Percentiles rank a stretch among this genome's conserved stretches.
Evolutionary conservation across 805 yeast species (phyloP).

Genomic region (Pichia insulana): DNA sequence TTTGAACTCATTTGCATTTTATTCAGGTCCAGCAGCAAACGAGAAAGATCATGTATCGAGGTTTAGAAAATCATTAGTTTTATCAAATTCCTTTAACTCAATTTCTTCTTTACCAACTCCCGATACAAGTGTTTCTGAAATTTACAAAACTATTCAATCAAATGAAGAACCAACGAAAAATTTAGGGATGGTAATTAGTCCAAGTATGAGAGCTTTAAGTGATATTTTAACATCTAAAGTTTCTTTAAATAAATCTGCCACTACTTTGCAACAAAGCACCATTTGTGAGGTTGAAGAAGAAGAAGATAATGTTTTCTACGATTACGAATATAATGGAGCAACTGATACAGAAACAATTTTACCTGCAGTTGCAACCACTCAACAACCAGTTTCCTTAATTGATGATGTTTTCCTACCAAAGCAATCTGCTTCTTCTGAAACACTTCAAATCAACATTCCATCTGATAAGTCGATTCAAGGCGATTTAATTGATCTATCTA

Average conservation of each 20-base stretch:
- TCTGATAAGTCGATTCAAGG: conserved; percentile 9
- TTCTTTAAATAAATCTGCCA: neutral
- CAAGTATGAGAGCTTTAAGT: conserved; percentile 29
- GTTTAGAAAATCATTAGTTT: conserved; percentile 25
- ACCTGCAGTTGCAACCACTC: neutral
- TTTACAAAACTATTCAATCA: neutral
- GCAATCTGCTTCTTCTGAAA: conserved; percentile 22
- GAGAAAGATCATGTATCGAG: conserved; percentile 23
- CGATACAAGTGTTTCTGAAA: too few relatives aligned
- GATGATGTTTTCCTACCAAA: conserved; percentile 6
- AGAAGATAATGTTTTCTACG: conserved; percentile 1
- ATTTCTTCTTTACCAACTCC: conserved; percentile 8
- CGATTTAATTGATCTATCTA: conserved; percentile 25
- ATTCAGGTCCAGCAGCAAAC: conserved; percentile 23
- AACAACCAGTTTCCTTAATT: conserved; percentile 2
- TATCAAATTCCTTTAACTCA: conserved; percentile 27
- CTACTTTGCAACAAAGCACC: neutral
- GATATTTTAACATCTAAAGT: conserved; percentile 25
- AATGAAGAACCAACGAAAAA: conserved; percentile 25
- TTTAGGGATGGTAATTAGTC: conserved; percentile 28
- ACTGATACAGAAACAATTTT: neutral
- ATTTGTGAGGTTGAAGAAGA: conserved; percentile 12
- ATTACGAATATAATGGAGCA: neutral
- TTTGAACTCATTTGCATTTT: conserved; percentile 13
- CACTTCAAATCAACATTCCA: conserved; percentile 8